These are phyloP conservation scores for Plectosphaerella cucumerina DNA, from an alignment of 2,329 filamentous ascomycete species.

Conservation along the genomic window DNA sequence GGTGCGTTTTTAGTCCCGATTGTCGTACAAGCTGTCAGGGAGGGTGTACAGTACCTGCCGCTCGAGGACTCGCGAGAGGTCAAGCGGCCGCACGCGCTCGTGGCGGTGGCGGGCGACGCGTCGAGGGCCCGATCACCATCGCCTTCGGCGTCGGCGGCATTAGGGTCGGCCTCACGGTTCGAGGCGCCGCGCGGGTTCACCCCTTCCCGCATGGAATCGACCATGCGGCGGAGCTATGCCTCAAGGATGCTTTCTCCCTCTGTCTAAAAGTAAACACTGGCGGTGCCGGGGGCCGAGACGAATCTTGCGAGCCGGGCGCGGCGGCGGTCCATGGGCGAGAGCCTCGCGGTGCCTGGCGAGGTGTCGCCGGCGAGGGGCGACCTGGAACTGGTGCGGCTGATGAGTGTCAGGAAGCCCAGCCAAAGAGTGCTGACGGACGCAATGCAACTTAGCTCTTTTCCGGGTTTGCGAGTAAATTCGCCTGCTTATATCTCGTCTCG, in stretches of 20 bases:
- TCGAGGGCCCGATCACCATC: neutral
- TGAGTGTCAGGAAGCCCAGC: constrained; percentile 12
- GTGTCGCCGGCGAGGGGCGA: constrained; percentile 7
- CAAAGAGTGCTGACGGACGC: constrained; percentile 13
- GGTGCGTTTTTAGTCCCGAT: constrained; percentile 30
- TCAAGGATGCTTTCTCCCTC: neutral
- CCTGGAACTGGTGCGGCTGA: constrained; percentile 8
- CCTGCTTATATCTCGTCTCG: too few relatives aligned
- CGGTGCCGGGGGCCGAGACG: constrained; percentile 2
- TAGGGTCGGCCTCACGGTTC: constrained; percentile 11
- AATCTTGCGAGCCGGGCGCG: neutral
- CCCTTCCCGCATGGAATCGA: neutral
- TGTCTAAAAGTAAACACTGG: constrained; percentile 2
- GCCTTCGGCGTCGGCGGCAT: neutral
- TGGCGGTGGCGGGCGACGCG: constrained; percentile 28
- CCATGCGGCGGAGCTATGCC: constrained; percentile 3
- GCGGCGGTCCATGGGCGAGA: constrained; percentile 4
- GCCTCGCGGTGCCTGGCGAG: neutral
- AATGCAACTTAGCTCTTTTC: constrained; percentile 15
- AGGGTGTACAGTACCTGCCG: constrained; percentile 23
- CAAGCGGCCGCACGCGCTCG: constrained; percentile 23
- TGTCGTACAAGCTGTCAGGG: constrained; percentile 26
- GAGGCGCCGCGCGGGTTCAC: constrained; percentile 11
- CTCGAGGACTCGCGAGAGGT: constrained; percentile 18
- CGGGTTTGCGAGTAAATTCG: constrained; percentile 9